phyloP scores from a whole-genome alignment of 805 yeast species.

The Grigorovia humatica region DNA sequence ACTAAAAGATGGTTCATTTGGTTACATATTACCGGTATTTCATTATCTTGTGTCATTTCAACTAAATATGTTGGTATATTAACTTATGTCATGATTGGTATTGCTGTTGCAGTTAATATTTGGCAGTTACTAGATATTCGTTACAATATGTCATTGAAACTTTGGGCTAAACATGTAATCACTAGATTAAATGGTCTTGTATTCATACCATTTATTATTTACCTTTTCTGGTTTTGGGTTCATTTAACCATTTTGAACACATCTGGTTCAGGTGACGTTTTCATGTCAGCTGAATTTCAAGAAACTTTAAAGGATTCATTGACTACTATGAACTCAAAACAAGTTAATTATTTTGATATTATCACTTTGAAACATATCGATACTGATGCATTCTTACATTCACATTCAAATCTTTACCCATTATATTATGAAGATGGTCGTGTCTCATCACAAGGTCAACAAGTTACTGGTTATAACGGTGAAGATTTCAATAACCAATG shows the following conservation, averaged over 20 bases:
- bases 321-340: constrained; percentile 57
- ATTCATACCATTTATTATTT: constrained; percentile 70
- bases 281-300: constrained; percentile 94
- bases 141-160: constrained; percentile 49
- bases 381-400: constrained; percentile 71
- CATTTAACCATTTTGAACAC: constrained; percentile 73
- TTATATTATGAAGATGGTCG: constrained; percentile 94
- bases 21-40: constrained; percentile 74
- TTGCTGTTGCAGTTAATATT: constrained; percentile 74
- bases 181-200: constrained; percentile 67
- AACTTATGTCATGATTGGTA: constrained; percentile 80
- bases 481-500: constrained; percentile 67
- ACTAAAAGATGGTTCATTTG: constrained; percentile 73
- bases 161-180: constrained; percentile 56
- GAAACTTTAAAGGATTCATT: constrained; percentile 82
- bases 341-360: constrained; percentile 64
- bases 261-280: constrained; percentile 93
- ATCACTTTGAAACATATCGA: constrained; percentile 73
- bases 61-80: constrained; percentile 95
- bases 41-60: constrained; percentile 84
- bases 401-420: constrained; percentile 70
- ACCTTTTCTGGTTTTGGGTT: constrained; percentile 81
- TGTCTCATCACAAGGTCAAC: constrained; percentile 88
- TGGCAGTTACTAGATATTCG: constrained; percentile 77
- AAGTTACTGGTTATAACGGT: constrained; percentile 63